phyloP scores from a whole-genome alignment of 768 basidiomycete species.

The Pisolithus marmoratus region DNA sequence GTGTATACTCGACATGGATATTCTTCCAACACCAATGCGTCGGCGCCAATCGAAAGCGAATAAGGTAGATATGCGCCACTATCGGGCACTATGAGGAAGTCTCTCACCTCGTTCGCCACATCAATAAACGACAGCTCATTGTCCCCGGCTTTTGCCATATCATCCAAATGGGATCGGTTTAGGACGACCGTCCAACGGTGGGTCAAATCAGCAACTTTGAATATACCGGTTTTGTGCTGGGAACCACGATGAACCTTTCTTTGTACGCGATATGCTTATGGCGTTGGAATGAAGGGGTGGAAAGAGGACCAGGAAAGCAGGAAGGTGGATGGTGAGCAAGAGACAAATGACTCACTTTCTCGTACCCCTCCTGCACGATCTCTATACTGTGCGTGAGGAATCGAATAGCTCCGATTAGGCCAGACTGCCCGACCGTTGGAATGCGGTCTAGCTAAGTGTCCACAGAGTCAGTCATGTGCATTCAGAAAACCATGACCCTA shows the following conservation, averaged over 20 bases:
- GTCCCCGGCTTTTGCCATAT: neutral
- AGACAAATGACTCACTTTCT: constrained; percentile 13
- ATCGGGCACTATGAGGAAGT: neutral
- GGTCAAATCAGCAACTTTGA: neutral
- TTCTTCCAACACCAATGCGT: neutral
- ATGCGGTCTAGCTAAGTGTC: constrained; percentile 18
- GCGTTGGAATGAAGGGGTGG: too few relatives aligned
- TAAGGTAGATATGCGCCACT: neutral
- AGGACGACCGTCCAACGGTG: neutral
- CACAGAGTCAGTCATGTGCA: too few relatives aligned
- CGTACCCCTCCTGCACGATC: constrained; percentile 28
- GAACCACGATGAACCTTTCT: neutral
- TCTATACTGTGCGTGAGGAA: constrained; percentile 10
- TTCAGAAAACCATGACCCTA: too few relatives aligned
- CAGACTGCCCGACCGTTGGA: constrained; percentile 24
- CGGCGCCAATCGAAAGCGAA: constrained; percentile 6
- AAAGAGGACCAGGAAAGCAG: too few relatives aligned
- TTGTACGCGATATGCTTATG: neutral
- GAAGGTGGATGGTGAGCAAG: too few relatives aligned
- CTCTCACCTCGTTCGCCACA: neutral
- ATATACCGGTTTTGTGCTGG: neutral
- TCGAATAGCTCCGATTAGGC: constrained; percentile 20
- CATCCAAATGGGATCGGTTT: neutral
- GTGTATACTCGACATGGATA: neutral
- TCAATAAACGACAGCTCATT: neutral